These are phyloP conservation scores for Sutorius eximius DNA, from an alignment of 1,284 basidiomycete species.

Conservation along the genomic window DNA sequence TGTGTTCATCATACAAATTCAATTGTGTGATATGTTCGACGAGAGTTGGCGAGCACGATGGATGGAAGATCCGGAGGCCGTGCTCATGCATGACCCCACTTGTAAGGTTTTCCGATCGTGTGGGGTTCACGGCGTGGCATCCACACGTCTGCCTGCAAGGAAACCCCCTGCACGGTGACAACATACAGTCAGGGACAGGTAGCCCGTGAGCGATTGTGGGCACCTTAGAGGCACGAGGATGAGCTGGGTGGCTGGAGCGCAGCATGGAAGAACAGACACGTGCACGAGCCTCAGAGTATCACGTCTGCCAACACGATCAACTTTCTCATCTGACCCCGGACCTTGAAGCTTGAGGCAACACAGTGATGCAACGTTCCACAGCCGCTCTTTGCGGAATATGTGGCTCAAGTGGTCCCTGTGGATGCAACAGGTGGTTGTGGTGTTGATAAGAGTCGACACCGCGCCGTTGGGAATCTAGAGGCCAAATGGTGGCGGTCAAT, in stretches of 20 bases:
- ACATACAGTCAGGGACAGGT: slow-evolving; percentile 16
- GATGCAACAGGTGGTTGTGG: not conserved
- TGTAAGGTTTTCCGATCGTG: slow-evolving; percentile 5
- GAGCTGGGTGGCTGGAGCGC: not conserved
- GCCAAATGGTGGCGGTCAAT: not conserved
- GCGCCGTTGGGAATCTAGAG: slow-evolving; percentile 4
- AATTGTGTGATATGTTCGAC: slow-evolving; percentile 11
- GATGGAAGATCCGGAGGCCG: slow-evolving; percentile 25
- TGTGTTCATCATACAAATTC: slow-evolving; percentile 3
- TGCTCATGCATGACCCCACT: slow-evolving; percentile 11
- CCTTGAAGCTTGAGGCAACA: not conserved
- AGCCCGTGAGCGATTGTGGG: not conserved
- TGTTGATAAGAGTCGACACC: slow-evolving; percentile 1
- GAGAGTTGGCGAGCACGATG: slow-evolving; percentile 15
- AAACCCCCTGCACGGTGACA: slow-evolving; percentile 4
- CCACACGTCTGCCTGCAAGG: slow-evolving; percentile 30
- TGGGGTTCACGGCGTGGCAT: slow-evolving; percentile 13
- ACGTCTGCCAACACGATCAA: not conserved
- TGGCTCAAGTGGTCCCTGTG: not conserved
- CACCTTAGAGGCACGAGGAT: slow-evolving; percentile 19
- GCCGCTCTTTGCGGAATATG: not conserved
- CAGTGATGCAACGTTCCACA: slow-evolving; percentile 2
- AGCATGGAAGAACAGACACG: slow-evolving; percentile 24
- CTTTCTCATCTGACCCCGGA: slow-evolving; percentile 4
- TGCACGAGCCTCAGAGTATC: slow-evolving; percentile 11